Base-by-base conservation (phyloP, 176 grass and related monocot genomes). In the Oryza meyeriana region DNA sequence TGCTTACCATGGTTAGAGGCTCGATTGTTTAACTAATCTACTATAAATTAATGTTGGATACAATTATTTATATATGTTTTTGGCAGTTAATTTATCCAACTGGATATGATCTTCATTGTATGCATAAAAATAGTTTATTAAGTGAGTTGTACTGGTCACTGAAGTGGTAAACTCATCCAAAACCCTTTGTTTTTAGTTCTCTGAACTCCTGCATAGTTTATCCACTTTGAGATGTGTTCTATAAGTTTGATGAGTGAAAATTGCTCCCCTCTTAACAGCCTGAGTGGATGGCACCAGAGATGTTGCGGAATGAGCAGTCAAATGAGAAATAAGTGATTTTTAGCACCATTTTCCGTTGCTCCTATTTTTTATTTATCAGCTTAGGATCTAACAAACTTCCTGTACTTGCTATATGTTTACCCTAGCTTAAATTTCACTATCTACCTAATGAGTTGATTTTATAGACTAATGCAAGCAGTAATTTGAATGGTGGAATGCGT, bases 71-170 rank as follows among this genome's bases (percentile, higher is more conserved):
- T 25, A 41, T 4, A 20, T 24, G 64, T 71, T 18, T 9, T 32
- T 38, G 29, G 8, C 47, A 45, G 33, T 70, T 24, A 4, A 35
- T 79, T 79, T 42, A 9, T 78, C 50, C 1, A 33, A 42, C 13
- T 22, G 34, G 39, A 39, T 73, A 50, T 64, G 25, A 42, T 76
- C 2, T 64, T 35, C 8, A 39, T 74, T 24, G 38, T 58, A 17
- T 77, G 28, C 30, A 35, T 76, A 4, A 7, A 57, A 35, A 55
- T 11, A 61, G 47, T 45, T 18, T n/a, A 34, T 5, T 81, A 6
- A 77, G 12, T 64, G 79, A 63, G 76, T 40, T 39, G 14, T 70
- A 72, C 38, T 59, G 70, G 33, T 61, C 57, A 31, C 79, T 41
- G 22, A 55, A 67, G 28, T 24, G 52, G 34, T 50, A 63, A 28